Percentiles rank a stretch among this genome's conserved stretches.
phyloP scores from a whole-genome alignment of 805 yeast species.

The Pichia heedii region DNA sequence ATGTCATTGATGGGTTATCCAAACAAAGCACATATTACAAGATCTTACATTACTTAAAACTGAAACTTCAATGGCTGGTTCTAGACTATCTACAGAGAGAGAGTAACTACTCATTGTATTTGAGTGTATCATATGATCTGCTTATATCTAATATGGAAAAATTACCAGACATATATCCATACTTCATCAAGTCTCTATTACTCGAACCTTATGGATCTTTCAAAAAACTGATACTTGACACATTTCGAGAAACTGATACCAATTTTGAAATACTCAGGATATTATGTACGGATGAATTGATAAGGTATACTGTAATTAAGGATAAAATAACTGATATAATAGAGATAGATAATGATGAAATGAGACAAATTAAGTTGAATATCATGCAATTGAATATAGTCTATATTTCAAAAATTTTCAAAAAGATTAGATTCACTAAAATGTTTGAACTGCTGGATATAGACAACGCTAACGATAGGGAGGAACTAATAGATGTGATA shows the following conservation, averaged over 20 bases:
- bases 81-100: neutral
- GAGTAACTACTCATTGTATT: neutral
- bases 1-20: neutral
- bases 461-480: neutral
- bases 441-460: constrained; percentile 11
- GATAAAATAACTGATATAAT: neutral
- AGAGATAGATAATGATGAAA: neutral
- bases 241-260: neutral
- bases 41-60: neutral
- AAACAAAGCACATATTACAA: neutral
- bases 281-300: neutral
- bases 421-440: constrained; percentile 12
- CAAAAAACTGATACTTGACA: neutral
- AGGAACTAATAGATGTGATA: neutral
- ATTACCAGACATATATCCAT: neutral
- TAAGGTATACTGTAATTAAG: neutral
- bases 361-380: neutral
- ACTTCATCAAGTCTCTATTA: neutral
- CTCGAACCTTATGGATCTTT: constrained; percentile 6
- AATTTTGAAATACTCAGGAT: neutral
- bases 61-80: neutral
- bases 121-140: neutral
- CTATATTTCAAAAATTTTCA: constrained; percentile 15
- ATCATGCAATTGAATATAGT: constrained; percentile 17
- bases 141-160: neutral